Conservation (phyloP, 345 rosid species). For the Hypericum perforatum region DNA sequence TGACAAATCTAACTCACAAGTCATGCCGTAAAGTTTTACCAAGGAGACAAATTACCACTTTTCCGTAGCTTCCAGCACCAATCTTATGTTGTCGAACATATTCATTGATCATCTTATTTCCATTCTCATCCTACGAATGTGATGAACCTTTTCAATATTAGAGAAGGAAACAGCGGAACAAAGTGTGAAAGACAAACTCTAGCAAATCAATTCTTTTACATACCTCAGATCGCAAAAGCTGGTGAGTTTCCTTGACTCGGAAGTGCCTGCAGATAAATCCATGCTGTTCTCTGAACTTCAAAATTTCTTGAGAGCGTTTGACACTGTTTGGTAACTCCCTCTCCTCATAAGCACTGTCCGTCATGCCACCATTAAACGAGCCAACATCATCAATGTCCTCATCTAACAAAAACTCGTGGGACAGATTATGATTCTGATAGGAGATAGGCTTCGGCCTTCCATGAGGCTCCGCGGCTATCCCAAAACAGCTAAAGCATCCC, state of each 20-base stretch:
- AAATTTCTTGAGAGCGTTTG: slow-evolving; percentile 64
- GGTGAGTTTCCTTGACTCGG: slow-evolving; percentile 82
- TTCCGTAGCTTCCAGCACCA: slow-evolving; percentile 98
- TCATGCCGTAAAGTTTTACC: not conserved
- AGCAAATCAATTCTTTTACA: not conserved
- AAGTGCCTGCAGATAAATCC: slow-evolving; percentile 77
- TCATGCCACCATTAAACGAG: slow-evolving; percentile 46
- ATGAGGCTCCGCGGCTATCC: slow-evolving; percentile 30
- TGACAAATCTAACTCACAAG: slow-evolving; percentile 9
- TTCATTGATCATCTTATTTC: slow-evolving; percentile 81
- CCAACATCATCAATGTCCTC: slow-evolving; percentile 42
- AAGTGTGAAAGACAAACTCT: no score
- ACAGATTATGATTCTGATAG: slow-evolving; percentile 26
- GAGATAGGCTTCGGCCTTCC: slow-evolving; percentile 17
- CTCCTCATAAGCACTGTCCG: slow-evolving; percentile 35
- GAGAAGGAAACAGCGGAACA: not conserved
- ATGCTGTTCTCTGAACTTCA: slow-evolving; percentile 53
- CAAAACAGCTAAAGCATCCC: slow-evolving; percentile 96
- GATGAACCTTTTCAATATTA: not conserved
- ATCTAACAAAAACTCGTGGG: slow-evolving; percentile 48
- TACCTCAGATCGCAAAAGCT: slow-evolving; percentile 80
- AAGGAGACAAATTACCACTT: slow-evolving; percentile 66
- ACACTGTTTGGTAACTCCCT: slow-evolving; percentile 36
- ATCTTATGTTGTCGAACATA: slow-evolving; percentile 77
- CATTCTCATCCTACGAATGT: slow-evolving; percentile 74